Base-by-base conservation (phyloP, 202 grass and related monocot genomes). In the Zoysia matrella region DNA sequence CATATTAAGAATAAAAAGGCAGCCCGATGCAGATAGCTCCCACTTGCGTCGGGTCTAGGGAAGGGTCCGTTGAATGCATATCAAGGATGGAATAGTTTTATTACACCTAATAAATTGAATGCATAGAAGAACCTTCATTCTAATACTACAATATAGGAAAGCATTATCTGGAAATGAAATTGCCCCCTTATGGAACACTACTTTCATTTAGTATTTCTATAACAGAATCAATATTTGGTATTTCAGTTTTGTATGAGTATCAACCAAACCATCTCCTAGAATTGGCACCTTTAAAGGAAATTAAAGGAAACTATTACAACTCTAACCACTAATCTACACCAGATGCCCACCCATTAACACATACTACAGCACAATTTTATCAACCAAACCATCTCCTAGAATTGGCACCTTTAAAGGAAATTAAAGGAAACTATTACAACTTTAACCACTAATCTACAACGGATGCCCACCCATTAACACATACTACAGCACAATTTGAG, bases 71-170 rank as follows among this genome's bases (percentile, higher is more conserved):
- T 22, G 22, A 22, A 22, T 22, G 22, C 22, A 22, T 22, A 22
- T 22, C 22, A 22, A 22, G 22, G 22, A 22, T 22, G 22, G 39
- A 73, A 77, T 65, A 47, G 52, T 42, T 82, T 52, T 72, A 15
- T 18, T 74, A 71, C 51, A 52, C 84, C 50, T 43, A 76, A 79
- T 57, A 49, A 71, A 45, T 57, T 71, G 76, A 44, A 76, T 67
- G 30, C 36, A 22, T 65, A 56, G 9, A 47, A 70, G 40, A 75
- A 69, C 45, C 9, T 74, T 67, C 52, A 47, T 47, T 53, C 6
- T 69, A 49, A 79, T 79, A 54, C 58, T 65, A 65, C 43, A 65
- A 55, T 12, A 71, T 14, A 70, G 10, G 42, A 42, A 71, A 15
- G 8, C 3, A 56, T 85, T 47, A 36, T 11, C 11, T 40, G 8